Evolutionary conservation across 495 filamentous ascomycete genomes (phyloP).

Genomic region (Aspergillus steynii): DNA sequence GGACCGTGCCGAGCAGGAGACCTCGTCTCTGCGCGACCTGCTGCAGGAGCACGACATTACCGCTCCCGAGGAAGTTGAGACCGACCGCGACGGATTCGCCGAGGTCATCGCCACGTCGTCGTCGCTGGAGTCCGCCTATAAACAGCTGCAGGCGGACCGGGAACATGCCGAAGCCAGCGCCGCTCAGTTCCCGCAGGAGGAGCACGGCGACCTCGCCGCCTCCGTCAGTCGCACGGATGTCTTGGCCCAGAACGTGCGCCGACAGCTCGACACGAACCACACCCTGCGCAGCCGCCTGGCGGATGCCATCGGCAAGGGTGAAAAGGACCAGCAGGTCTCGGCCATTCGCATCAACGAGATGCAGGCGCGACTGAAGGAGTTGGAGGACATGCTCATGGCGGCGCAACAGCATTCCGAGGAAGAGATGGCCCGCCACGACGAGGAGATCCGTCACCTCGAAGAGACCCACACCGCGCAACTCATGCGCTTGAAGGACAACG

Average conservation of each 20-base stretch:
- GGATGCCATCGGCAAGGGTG: conserved; percentile 81
- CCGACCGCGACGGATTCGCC: conserved; percentile 46
- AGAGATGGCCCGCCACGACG: conserved; percentile 76
- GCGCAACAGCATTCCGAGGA: conserved; percentile 90
- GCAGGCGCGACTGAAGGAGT: conserved; percentile 71
- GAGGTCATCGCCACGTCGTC: conserved; percentile 62
- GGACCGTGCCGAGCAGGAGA: conserved; percentile 93
- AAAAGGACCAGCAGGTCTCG: conserved; percentile 77
- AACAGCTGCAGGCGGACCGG: conserved; percentile 77
- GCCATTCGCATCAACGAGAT: conserved; percentile 78
- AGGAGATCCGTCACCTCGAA: conserved; percentile 72
- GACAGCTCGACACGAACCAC: conserved; percentile 75
- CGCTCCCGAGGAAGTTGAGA: conserved; percentile 50
- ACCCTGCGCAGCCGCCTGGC: conserved; percentile 77
- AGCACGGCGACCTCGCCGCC: conserved; percentile 65
- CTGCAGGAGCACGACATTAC: conserved; percentile 86
- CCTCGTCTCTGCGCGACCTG: conserved; percentile 71
- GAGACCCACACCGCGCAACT: conserved; percentile 79
- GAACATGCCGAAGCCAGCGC: conserved; percentile 66
- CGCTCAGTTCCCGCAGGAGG: conserved; percentile 61
- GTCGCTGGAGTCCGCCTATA: conserved; percentile 76
- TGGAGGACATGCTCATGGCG: conserved; percentile 80
- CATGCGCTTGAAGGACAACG: conserved; percentile 64
- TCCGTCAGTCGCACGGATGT: conserved; percentile 76
- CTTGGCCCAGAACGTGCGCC: conserved; percentile 71